These are phyloP conservation scores for Leccinum olivaceopallidum DNA, from an alignment of 768 basidiomycete species.

Conservation along the genomic window DNA sequence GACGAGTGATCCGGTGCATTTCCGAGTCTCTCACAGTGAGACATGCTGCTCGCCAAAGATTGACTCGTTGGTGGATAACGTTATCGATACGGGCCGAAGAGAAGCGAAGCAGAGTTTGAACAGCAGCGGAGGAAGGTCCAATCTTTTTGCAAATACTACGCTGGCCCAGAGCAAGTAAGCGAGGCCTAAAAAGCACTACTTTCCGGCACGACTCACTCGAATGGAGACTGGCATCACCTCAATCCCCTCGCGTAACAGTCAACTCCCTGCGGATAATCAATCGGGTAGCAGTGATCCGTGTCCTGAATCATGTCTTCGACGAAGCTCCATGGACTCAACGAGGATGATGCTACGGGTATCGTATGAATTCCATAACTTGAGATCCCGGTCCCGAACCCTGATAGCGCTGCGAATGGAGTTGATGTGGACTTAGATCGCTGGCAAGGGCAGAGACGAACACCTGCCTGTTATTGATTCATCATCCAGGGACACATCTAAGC, in stretches of 20 bases:
- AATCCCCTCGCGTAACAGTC: not conserved
- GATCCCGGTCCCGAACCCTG: constrained; percentile 1
- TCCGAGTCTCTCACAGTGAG: not conserved
- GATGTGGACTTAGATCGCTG: not conserved
- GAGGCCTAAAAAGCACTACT: not conserved
- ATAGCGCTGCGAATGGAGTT: constrained; percentile 10
- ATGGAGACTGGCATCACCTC: not conserved
- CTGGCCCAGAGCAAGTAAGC: not conserved
- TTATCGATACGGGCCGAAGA: constrained; percentile 2
- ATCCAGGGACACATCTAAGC: constrained; percentile 5
- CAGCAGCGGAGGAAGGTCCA: not conserved
- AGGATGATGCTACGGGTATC: not conserved
- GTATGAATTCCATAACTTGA: constrained; percentile 16
- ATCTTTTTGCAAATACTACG: not conserved
- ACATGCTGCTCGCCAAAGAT: not conserved
- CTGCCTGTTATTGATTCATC: constrained; percentile 1
- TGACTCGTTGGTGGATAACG: not conserved
- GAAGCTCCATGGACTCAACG: constrained; percentile 11
- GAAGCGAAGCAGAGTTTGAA: not conserved
- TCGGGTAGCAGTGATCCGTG: not conserved
- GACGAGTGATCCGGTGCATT: not conserved
- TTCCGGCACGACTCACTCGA: not conserved
- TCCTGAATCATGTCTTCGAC: not conserved
- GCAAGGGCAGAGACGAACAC: not conserved
- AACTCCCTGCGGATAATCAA: not conserved